These are phyloP conservation scores for Salisapilia sapeloensis DNA, from an alignment of 352 stramenopile species.

Conservation along the genomic window DNA sequence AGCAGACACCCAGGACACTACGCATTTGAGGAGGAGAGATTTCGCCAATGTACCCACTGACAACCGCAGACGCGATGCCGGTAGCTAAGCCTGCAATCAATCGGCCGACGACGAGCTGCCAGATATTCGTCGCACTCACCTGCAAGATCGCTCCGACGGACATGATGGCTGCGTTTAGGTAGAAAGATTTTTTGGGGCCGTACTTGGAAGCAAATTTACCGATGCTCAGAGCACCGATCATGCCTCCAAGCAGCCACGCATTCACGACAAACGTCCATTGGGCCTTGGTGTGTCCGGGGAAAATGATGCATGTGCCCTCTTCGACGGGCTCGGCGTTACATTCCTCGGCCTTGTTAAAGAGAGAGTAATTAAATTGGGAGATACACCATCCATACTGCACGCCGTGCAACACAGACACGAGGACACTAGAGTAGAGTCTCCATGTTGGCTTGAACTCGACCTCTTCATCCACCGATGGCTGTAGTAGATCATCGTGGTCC, in stretches of 20 bases:
- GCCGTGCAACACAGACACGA: not conserved
- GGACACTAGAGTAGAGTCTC: constrained; percentile 2
- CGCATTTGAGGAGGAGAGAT: constrained; percentile 11
- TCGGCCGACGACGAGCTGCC: constrained; percentile 8
- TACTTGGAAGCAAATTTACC: constrained; percentile 2
- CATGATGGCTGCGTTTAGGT: constrained; percentile 7
- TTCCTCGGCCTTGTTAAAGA: constrained; percentile 2
- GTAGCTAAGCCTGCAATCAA: constrained; percentile 4
- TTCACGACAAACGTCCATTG: constrained; percentile 4
- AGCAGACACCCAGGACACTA: constrained; percentile 11
- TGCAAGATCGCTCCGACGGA: constrained; percentile 7
- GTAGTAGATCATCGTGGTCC: too few species aligned
- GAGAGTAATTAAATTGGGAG: constrained; percentile 3
- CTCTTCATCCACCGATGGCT: too few species aligned
- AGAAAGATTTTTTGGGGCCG: constrained; percentile 5
- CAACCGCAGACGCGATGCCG: constrained; percentile 4
- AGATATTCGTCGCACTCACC: constrained; percentile 5
- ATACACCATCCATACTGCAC: constrained; percentile 6
- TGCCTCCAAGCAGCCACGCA: constrained; percentile 6
- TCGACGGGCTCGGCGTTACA: constrained; percentile 1
- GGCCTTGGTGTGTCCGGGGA: constrained; percentile 3
- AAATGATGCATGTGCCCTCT: constrained; percentile 3
- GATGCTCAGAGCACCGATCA: constrained; percentile 3
- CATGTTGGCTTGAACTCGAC: constrained; percentile 1
- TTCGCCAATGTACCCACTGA: constrained; percentile 10